Base-by-base conservation (phyloP, 129 eudicot genomes). In the Centrapalus pauciflorus region DNA sequence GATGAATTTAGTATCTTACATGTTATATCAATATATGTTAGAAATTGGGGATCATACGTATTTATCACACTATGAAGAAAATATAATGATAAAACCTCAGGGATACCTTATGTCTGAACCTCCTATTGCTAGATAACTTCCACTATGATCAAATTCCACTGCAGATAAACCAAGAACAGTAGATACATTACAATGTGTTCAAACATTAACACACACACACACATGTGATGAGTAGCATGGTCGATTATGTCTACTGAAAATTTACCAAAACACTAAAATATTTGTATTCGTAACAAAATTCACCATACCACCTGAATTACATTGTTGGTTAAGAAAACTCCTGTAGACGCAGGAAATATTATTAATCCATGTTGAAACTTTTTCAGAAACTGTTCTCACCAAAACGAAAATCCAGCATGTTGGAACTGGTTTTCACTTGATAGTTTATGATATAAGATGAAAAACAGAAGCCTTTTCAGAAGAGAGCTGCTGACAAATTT, bases 81-180 rank as follows among this genome's bases (percentile, higher is more conserved):
- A 45, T 48, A 51, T 10, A 5, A 3, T 27, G 27, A 28, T 14
- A 56, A 1, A n/a, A 24, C 5, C 9, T 4, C 2, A 59, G 20
- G 40, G 69, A 3, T 41, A 93, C 98, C 96, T 83, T 74, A 93
- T 88, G 77, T 93, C 98, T 70, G 96, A 77, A 69, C 98, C 95
- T 72, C 92, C 98, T 7, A 89, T 54, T 1, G 96, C 96, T 57
- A 93, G 89, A 75, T 93, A 93, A 69, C 89, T 93, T 70, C 98
- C 98, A 63, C 98, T 93, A 19, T 93, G 95, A 78, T 93, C 98
- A 66, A 93, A 88, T 60, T 83, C 92, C 72, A 93, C 98, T 93
- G 95, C 79, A 45, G 6, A 73, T 13, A 65, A 32, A 64, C n/a
- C 55, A 54, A 52, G 35, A 64, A 29, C n/a, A 30, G 0, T 27